Base-by-base conservation (phyloP, 2,329 filamentous ascomycete genomes). In the Arthrobotrys sinensis region DNA sequence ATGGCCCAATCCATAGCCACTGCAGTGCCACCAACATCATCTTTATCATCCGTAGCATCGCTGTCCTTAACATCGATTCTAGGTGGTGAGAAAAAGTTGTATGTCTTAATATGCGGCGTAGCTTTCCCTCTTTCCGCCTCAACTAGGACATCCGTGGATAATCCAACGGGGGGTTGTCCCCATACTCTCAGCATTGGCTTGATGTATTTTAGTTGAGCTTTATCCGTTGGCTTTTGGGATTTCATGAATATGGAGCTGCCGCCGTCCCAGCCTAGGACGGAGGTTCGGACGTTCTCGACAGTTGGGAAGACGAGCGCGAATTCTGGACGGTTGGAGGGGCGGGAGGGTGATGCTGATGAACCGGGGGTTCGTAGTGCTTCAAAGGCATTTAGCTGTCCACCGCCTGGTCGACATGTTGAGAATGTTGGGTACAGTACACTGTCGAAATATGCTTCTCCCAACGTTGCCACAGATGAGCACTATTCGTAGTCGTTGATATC, bases 21-120 rank as follows among this genome's bases (percentile, higher is more conserved):
- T 8, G 34, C 40, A 8, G n/a, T 34, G 11, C 2, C 50, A 3
- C 16, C 79, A 8, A 50, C 50, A 8, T 71, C 67, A 7, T 48
- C 46, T 19, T 67, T 62, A n/a, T 19, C 62, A 11, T 67, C 43
- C 6, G 10, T 62, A 19, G 48, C 34, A 64, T 83, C 80, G 66
- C 85, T 84, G 80, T 88, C 55, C 6, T 46, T 43, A 92, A 89
- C 52, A 94, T 57, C 48, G 7, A 21, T 24, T 14, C 50, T 76
- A 19, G 40, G 48, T n/a, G 73, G 75, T 34, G 75, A 78, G n/a
- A 78, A 78, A 24, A 63, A 67, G 32, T 72, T 90, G 82, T 96
- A 97, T 0, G 93, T 97, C 83, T 97, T 97, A 83, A 97, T 92
- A 81, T 97, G 94, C 0, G 94, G 94, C 0, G 93, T 93, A 16